These are phyloP conservation scores for Cephaloascus albidus DNA, from an alignment of 805 yeast genomes.

Conservation along the genomic window DNA sequence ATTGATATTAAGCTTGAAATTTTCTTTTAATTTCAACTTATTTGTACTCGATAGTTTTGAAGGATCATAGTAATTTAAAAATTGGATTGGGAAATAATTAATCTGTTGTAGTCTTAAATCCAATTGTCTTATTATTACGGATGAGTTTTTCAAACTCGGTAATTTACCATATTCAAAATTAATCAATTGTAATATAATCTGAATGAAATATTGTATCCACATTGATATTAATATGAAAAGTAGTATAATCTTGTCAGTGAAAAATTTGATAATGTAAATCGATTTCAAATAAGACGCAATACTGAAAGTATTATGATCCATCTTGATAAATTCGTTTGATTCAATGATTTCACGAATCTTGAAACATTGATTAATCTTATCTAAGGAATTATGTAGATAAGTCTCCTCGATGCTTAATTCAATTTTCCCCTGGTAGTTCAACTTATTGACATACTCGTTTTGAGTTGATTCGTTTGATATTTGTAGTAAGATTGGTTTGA, in stretches of 20 bases:
- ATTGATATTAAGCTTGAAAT: conserved; percentile 17
- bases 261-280: conserved; percentile 8
- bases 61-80: conserved; percentile 41
- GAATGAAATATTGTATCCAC: conserved; percentile 9
- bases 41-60: conserved; percentile 25
- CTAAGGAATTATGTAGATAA: neutral
- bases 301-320: conserved; percentile 12
- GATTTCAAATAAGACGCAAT: conserved; percentile 15
- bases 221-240: conserved; percentile 6
- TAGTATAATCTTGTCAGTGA: conserved; percentile 1
- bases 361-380: conserved; percentile 3
- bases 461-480: conserved; percentile 19
- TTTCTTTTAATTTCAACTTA: conserved; percentile 15
- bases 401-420: neutral
- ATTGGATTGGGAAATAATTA: conserved; percentile 74
- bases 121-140: conserved; percentile 68
- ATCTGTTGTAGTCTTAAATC: conserved; percentile 72
- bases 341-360: conserved; percentile 8
- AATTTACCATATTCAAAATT: conserved; percentile 14
- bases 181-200: conserved; percentile 13
- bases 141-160: conserved; percentile 24
- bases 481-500: conserved; percentile 63
- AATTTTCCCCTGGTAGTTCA: conserved; percentile 12
- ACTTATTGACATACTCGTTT: conserved; percentile 13
- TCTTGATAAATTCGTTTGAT: conserved; percentile 7